These are phyloP conservation scores for Leptographium procerum DNA, from an alignment of 2,329 filamentous ascomycete species.

Conservation along the genomic window DNA sequence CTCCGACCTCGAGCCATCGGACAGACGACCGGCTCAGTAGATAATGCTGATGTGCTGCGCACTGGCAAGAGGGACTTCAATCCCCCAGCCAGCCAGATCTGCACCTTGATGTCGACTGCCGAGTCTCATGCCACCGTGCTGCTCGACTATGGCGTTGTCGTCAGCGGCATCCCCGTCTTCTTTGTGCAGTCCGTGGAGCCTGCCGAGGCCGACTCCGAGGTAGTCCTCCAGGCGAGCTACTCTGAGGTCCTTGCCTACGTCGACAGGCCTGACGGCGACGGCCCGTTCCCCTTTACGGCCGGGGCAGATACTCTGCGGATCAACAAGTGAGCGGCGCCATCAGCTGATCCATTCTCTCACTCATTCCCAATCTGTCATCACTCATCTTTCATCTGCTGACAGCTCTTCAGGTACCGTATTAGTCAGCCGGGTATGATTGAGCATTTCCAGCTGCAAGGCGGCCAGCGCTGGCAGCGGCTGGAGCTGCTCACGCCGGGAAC, in stretches of 20 bases:
- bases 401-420: background rate
- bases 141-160: background rate
- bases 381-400: too few relatives aligned
- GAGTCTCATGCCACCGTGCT: background rate
- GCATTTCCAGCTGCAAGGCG: background rate
- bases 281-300: background rate
- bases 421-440: background rate
- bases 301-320: background rate
- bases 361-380: too few relatives aligned
- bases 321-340: background rate
- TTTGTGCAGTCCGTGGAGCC: background rate
- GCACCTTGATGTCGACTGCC: background rate
- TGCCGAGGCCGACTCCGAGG: background rate
- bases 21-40: background rate
- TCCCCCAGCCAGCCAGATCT: background rate
- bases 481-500: background rate
- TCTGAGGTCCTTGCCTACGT: background rate
- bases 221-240: background rate
- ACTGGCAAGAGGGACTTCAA: background rate
- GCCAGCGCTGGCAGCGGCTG: background rate
- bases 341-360: background rate
- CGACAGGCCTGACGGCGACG: background rate
- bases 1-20: background rate
- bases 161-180: background rate
- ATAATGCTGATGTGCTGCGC: background rate